phyloP scores from a whole-genome alignment of 306 rosid species.

The Begonia fuchsioides region DNA sequence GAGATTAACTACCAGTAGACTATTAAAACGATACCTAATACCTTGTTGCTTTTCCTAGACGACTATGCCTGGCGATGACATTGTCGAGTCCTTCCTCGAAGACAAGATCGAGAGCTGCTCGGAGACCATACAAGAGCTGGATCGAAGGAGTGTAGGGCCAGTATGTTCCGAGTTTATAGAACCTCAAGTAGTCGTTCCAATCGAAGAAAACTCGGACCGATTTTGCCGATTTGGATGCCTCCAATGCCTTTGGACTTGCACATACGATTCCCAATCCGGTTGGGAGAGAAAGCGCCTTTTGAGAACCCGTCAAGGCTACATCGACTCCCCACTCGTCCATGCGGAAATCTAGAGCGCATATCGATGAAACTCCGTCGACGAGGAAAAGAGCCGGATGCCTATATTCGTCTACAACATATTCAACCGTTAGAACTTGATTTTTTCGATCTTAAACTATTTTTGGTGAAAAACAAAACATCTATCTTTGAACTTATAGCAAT shows the following conservation, averaged over 20 bases:
- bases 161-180: constrained; percentile 76
- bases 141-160: constrained; percentile 99
- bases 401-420: constrained; percentile 44
- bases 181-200: constrained; percentile 89
- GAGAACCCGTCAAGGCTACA: constrained; percentile 97
- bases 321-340: constrained; percentile 99
- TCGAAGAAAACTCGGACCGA: constrained; percentile 92
- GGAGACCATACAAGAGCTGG: constrained; percentile 74
- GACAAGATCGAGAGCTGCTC: constrained; percentile 72
- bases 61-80: constrained; percentile 70
- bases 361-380: constrained; percentile 96
- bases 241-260: constrained; percentile 87
- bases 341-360: constrained; percentile 93
- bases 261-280: constrained; percentile 86
- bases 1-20: no score
- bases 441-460: no score
- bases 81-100: constrained; percentile 97
- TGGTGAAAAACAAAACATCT: no score
- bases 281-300: constrained; percentile 97
- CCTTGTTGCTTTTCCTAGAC: constrained; percentile 90
- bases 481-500: no score
- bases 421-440: no score
- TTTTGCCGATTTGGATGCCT: constrained; percentile 70
- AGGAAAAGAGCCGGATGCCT: constrained; percentile 88
- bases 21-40: no score